Evolutionary conservation across 345 rosid species (phyloP).

Genomic region (Odontarrhena argentea): DNA sequence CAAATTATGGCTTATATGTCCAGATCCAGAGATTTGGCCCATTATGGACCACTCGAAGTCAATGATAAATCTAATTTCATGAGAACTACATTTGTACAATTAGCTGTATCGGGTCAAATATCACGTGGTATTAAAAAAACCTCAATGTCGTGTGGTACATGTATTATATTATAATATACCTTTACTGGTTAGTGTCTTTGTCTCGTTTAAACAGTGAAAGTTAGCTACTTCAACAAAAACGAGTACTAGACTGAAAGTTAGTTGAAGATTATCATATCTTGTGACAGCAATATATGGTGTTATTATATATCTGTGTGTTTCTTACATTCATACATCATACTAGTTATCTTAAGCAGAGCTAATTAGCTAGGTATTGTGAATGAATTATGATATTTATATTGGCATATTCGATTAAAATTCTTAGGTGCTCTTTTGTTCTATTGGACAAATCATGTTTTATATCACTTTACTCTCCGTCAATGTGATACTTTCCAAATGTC

Average conservation of each 20-base stretch:
- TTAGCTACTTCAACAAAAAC: background rate
- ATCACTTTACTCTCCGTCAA: too few species aligned
- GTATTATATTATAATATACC: background rate
- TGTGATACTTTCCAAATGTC: too few species aligned
- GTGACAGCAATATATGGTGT: slow-evolving; percentile 11
- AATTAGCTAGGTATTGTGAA: background rate
- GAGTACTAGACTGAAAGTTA: background rate
- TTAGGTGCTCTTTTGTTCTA: background rate
- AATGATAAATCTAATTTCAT: background rate
- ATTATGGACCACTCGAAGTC: background rate
- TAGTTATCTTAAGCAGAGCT: background rate
- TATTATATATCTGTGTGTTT: background rate
- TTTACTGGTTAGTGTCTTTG: slow-evolving; percentile 31
- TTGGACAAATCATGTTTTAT: too few species aligned
- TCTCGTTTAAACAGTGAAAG: slow-evolving; percentile 30
- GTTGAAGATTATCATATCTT: slow-evolving; percentile 8
- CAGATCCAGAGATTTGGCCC: slow-evolving; percentile 19
- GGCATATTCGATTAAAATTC: slow-evolving; percentile 14
- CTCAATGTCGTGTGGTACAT: slow-evolving; percentile 20
- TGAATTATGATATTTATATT: background rate
- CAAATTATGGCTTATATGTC: background rate
- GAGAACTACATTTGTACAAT: slow-evolving; percentile 6
- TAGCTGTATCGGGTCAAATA: slow-evolving; percentile 18
- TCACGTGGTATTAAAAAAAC: slow-evolving; percentile 26
- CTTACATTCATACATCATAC: slow-evolving; percentile 19